These are phyloP conservation scores for Tetracentron sinense DNA, from an alignment of 164 flowering plant genomes.

Conservation along the genomic window DNA sequence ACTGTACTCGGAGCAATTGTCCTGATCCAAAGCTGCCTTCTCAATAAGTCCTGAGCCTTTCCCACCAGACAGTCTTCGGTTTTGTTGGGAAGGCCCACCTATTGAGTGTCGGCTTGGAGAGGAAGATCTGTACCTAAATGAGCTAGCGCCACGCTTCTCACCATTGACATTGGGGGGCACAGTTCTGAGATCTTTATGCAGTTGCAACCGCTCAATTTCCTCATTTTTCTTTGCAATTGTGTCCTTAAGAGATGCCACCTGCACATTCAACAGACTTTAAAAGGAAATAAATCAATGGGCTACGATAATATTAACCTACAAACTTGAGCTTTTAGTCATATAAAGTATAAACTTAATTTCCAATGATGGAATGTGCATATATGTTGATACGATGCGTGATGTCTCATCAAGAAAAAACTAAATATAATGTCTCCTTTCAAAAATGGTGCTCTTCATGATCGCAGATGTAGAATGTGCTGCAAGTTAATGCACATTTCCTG, in stretches of 20 bases:
- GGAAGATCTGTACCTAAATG: slow-evolving; percentile 30
- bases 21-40: slow-evolving; percentile 45
- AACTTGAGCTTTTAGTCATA: too few species aligned
- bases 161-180: slow-evolving; percentile 24
- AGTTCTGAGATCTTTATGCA: slow-evolving; percentile 17
- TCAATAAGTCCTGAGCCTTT: slow-evolving; percentile 19
- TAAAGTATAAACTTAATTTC: too few species aligned
- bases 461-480: too few species aligned
- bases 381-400: too few species aligned
- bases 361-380: too few species aligned
- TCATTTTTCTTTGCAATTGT: slow-evolving; percentile 51
- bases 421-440: too few species aligned
- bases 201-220: slow-evolving; percentile 48
- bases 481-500: too few species aligned
- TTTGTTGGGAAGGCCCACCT: slow-evolving; percentile 24
- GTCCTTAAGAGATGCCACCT: slow-evolving; percentile 57
- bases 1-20: slow-evolving; percentile 51
- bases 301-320: too few species aligned
- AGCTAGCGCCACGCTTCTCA: slow-evolving; percentile 28
- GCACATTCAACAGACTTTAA: slow-evolving; percentile 11
- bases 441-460: too few species aligned
- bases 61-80: slow-evolving; percentile 25
- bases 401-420: too few species aligned
- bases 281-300: too few species aligned
- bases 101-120: slow-evolving; percentile 56